Evolutionary conservation across 108 stramenopile genomes (phyloP), one percentile per base, ranked within the genome.

Genomic region (Skeletonema grethae): DNA sequence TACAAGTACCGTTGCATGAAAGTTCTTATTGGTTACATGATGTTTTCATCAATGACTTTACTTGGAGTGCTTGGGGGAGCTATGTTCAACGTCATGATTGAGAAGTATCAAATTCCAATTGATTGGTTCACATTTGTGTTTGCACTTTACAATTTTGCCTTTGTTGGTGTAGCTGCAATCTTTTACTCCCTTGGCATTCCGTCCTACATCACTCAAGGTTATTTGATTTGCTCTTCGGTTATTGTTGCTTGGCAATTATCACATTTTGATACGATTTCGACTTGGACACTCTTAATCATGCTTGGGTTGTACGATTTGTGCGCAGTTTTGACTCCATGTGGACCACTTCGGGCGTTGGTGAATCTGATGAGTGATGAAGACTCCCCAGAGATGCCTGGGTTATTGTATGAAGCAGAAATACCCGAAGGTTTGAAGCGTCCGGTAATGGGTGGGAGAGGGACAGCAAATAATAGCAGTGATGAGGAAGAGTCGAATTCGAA

Each of bases 291-390:
- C 11, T 74, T 99, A 16, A 85, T 98, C 24, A 94, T 97, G 79
- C 79, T 99, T 66, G 98, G 96, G 1, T 73, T 99, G 24, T 99
- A 99, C 70, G 98, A 98, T 81, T 82, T 96, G 59, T 97, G 96
- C 77, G 98, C 97, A 16, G 97, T 99, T n/a, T 82, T 99, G 31
- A 96, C 97, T 29, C 97, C 97, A 5, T 97, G 95, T 68, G 98
- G 98, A 16, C 98, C 98, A 3, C 80, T 99, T 30, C 83, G 84
- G 57, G 87, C 87, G 0, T 82, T 98, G 28, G 96, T 99, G 8
- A 83, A 90, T 63, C 77, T 97, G 43, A 95, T 97, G 95, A 92
- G 92, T 28, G 72, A 92, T 46, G 92, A 95, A 68, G 89, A 94
- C 69, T 88, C 94, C 38, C 96, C 96, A 15, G 90, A 91, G 35